Conservation (phyloP, 139 green algal species). For the Diplosphaera chodatii region DNA sequence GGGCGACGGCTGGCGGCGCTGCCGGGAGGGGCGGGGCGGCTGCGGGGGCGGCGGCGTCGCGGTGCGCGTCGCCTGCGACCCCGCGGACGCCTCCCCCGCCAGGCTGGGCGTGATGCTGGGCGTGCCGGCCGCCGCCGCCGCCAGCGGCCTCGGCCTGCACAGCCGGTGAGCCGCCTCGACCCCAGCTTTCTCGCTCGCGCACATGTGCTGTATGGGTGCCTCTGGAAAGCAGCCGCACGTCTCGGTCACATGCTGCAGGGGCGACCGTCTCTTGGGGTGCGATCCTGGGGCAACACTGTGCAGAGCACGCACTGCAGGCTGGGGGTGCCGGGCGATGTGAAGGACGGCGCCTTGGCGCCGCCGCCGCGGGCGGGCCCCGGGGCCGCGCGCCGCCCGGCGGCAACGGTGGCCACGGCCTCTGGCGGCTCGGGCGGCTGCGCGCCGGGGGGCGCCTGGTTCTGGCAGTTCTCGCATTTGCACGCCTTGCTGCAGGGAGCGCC, state of each 20-base stretch:
- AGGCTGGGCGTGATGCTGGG: not conserved
- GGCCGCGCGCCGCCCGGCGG: no score
- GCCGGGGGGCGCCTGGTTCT: slow-evolving; percentile 44
- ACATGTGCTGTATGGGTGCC: no score
- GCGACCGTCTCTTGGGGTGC: no score
- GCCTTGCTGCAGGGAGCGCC: slow-evolving; percentile 73
- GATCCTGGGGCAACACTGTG: not conserved
- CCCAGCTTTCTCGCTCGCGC: no score
- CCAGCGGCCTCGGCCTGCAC: not conserved
- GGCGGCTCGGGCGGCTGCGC: not conserved
- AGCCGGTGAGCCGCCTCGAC: no score
- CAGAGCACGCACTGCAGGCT: not conserved
- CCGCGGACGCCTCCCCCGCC: not conserved
- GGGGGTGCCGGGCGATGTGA: slow-evolving; percentile 2
- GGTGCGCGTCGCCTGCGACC: not conserved
- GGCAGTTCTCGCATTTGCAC: slow-evolving; percentile 81
- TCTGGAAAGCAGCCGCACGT: no score
- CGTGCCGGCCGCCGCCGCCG: not conserved
- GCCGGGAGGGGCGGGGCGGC: not conserved
- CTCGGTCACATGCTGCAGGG: no score
- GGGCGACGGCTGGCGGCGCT: slow-evolving; percentile 2
- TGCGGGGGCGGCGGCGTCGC: not conserved
- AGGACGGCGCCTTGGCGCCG: not conserved
- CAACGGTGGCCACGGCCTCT: no score
- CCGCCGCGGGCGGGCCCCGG: not conserved